Conservation (phyloP, 441 rosid species). For the Brassica hybrid region DNA sequence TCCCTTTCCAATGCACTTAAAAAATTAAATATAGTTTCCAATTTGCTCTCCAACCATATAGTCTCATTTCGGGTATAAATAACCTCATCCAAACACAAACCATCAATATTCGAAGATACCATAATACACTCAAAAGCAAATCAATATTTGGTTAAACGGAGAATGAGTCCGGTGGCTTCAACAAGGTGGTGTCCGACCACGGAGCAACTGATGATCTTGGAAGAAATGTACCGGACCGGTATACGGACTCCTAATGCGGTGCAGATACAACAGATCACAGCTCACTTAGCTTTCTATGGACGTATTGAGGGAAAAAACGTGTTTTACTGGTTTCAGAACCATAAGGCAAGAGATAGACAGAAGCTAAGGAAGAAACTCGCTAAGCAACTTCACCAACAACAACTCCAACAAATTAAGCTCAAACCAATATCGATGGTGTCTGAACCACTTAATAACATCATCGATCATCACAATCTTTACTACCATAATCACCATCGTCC, state of each 20-base stretch:
- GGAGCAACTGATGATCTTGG: slow-evolving; percentile 89
- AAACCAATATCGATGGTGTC: slow-evolving; percentile 44
- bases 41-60: slow-evolving; percentile 27
- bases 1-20: slow-evolving; percentile 38
- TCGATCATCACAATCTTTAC: slow-evolving; percentile 32
- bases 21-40: not conserved
- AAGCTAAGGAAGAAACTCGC: slow-evolving; percentile 70
- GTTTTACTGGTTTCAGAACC: slow-evolving; percentile 81
- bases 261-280: slow-evolving; percentile 82
- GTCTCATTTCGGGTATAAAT: slow-evolving; percentile 14
- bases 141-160: slow-evolving; percentile 4
- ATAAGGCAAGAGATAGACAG: slow-evolving; percentile 73
- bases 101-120: not conserved
- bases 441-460: slow-evolving; percentile 38
- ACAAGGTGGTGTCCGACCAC: slow-evolving; percentile 97
- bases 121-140: slow-evolving; percentile 1
- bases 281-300: slow-evolving; percentile 71
- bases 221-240: slow-evolving; percentile 83
- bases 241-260: slow-evolving; percentile 80
- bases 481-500: slow-evolving; percentile 17
- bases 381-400: slow-evolving; percentile 68
- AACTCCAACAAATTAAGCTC: slow-evolving; percentile 39
- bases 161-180: slow-evolving; percentile 72
- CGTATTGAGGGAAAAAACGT: slow-evolving; percentile 72
- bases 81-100: slow-evolving; percentile 22